phyloP scores from a whole-genome alignment of 495 filamentous ascomycete species.

The Podospora anserina region DNA sequence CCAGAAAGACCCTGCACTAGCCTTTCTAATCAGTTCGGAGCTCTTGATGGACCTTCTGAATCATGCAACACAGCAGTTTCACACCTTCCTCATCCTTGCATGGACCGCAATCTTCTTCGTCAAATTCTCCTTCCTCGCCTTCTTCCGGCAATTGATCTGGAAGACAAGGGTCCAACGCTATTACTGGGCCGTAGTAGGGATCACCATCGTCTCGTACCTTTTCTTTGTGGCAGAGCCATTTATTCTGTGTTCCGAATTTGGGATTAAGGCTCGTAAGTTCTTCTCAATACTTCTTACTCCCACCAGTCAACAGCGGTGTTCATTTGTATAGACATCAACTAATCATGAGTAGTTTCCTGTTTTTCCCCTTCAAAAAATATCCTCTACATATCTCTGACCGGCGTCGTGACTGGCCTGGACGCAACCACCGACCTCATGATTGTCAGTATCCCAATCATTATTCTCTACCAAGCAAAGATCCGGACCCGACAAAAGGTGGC shows the following conservation, averaged over 20 bases:
- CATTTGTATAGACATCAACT: background rate
- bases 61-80: slow-evolving; percentile 4
- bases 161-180: slow-evolving; percentile 18
- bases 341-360: slow-evolving; percentile 10
- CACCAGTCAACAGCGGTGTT: background rate
- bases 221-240: slow-evolving; percentile 20
- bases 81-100: slow-evolving; percentile 15
- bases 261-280: slow-evolving; percentile 14
- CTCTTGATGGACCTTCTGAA: slow-evolving; percentile 16
- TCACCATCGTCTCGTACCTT: slow-evolving; percentile 19
- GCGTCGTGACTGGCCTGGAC: slow-evolving; percentile 18
- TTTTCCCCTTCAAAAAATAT: slow-evolving; percentile 11
- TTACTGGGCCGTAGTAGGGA: slow-evolving; percentile 19
- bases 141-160: slow-evolving; percentile 22
- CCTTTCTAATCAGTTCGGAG: slow-evolving; percentile 5
- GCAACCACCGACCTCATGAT: slow-evolving; percentile 22
- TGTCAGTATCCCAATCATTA: slow-evolving; percentile 22
- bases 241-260: slow-evolving; percentile 22
- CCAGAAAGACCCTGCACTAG: slow-evolving; percentile 12
- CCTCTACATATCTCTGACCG: slow-evolving; percentile 6
- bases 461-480: slow-evolving; percentile 15
- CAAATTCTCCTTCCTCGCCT: slow-evolving; percentile 23
- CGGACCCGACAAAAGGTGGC: slow-evolving; percentile 20
- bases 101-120: slow-evolving; percentile 23
- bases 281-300: background rate